phyloP scores from a whole-genome alignment of 1,284 basidiomycete genomes.

The Cryptococcus sp. region DNA sequence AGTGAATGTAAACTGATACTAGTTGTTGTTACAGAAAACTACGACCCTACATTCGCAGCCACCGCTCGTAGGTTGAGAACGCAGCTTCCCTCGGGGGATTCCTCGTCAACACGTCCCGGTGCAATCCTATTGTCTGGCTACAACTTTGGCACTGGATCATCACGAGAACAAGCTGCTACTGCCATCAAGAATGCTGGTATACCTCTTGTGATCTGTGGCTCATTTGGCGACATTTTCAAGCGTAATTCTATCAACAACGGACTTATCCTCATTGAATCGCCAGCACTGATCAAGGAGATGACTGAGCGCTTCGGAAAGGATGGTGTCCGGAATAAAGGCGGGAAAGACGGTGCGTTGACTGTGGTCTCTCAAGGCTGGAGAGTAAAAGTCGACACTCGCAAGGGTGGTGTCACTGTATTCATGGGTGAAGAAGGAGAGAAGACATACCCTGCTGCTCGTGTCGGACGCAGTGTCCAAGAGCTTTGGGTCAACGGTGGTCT shows the following conservation, averaged over 20 bases:
- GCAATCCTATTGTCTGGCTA: constrained; percentile 88
- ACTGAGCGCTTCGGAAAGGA: constrained; percentile 72
- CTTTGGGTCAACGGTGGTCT: constrained; percentile 61
- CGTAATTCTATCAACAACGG: constrained; percentile 99
- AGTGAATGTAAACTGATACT: not conserved
- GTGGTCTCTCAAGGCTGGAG: constrained; percentile 66
- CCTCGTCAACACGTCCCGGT: constrained; percentile 55
- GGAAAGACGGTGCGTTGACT: constrained; percentile 74
- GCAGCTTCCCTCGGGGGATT: constrained; percentile 24
- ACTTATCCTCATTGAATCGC: constrained; percentile 90
- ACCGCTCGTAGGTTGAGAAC: constrained; percentile 66
- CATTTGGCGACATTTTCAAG: constrained; percentile 99
- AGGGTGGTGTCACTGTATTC: constrained; percentile 65
- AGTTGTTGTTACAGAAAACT: constrained; percentile 70
- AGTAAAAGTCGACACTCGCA: constrained; percentile 68
- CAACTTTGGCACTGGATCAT: constrained; percentile 98
- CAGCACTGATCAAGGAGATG: constrained; percentile 82
- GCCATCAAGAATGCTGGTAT: constrained; percentile 93
- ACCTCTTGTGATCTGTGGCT: constrained; percentile 90
- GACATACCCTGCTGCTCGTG: constrained; percentile 68
- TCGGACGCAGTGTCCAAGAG: constrained; percentile 90
- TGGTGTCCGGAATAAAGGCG: constrained; percentile 73
- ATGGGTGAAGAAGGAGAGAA: constrained; percentile 57
- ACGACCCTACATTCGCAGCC: constrained; percentile 82
- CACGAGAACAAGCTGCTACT: constrained; percentile 98